Evolutionary conservation across 352 stramenopile genomes (phyloP).

Genomic region (Phytophthora syringae): DNA sequence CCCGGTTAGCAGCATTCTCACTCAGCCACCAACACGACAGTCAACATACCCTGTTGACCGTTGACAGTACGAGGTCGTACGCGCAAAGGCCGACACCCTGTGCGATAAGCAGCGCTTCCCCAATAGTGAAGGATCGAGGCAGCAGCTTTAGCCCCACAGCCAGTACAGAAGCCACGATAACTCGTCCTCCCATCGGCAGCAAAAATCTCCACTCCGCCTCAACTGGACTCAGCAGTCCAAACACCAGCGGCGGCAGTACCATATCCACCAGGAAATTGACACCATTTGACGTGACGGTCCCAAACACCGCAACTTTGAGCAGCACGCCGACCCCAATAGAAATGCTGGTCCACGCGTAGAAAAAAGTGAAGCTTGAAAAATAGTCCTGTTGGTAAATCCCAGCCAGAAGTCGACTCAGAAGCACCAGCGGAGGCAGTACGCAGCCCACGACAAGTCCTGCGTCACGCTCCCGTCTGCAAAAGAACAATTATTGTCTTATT

Average conservation of each 20-base stretch:
- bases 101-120: slow-evolving; percentile 70
- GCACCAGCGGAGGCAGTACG: slow-evolving; percentile 58
- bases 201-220: slow-evolving; percentile 43
- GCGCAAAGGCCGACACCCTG: slow-evolving; percentile 60
- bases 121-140: slow-evolving; percentile 74
- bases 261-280: slow-evolving; percentile 51
- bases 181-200: slow-evolving; percentile 42
- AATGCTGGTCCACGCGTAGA: slow-evolving; percentile 65
- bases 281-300: slow-evolving; percentile 40
- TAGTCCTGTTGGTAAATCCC: slow-evolving; percentile 33
- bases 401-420: slow-evolving; percentile 61
- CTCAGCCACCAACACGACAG: background rate
- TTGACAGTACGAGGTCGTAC: slow-evolving; percentile 62
- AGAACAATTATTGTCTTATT: slow-evolving; percentile 2
- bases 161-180: slow-evolving; percentile 45
- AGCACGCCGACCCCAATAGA: slow-evolving; percentile 54
- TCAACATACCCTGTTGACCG: slow-evolving; percentile 41
- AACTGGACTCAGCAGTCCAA: slow-evolving; percentile 33
- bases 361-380: slow-evolving; percentile 49
- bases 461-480: slow-evolving; percentile 59
- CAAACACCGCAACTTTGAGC: slow-evolving; percentile 51
- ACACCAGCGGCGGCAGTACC: slow-evolving; percentile 40
- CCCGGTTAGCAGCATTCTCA: background rate
- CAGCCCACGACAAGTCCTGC: slow-evolving; percentile 64
- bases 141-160: slow-evolving; percentile 49